These are phyloP conservation scores for Encephalitozoon hellem DNA, from an alignment of 371 early-diverging fungal genomes.

Conservation along the genomic window DNA sequence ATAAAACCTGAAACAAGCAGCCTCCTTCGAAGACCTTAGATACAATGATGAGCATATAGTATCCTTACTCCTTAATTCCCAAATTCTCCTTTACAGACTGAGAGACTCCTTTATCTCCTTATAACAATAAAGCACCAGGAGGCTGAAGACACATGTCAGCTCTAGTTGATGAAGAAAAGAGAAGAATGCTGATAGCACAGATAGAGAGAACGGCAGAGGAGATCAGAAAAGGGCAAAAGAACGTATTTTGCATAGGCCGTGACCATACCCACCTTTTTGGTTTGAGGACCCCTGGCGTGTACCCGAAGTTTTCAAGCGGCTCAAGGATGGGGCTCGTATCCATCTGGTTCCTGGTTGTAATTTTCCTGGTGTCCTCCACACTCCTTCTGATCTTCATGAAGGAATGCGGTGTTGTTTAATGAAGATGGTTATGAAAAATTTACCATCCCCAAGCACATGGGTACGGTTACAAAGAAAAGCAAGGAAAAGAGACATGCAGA, in stretches of 20 bases:
- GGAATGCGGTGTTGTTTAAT: background rate
- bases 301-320: background rate
- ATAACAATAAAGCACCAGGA: background rate
- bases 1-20: constrained; percentile 5
- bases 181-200: background rate
- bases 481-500: background rate
- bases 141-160: background rate
- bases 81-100: background rate
- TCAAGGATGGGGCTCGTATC: background rate
- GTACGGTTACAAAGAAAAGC: constrained; percentile 7
- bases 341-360: background rate
- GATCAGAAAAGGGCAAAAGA: background rate
- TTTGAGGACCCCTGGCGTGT: background rate
- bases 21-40: no score
- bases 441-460: background rate
- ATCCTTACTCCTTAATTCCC: background rate
- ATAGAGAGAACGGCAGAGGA: background rate
- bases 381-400: background rate
- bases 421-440: background rate
- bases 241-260: background rate
- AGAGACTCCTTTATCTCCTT: constrained; percentile 9
- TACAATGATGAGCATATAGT: no score
- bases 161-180: background rate
- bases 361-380: background rate
- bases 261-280: background rate